Percentiles rank a stretch among this genome's conserved stretches.
Conservation (phyloP, 768 basidiomycete genomes). For the Pseudohyphozyma bogoriensis region DNA sequence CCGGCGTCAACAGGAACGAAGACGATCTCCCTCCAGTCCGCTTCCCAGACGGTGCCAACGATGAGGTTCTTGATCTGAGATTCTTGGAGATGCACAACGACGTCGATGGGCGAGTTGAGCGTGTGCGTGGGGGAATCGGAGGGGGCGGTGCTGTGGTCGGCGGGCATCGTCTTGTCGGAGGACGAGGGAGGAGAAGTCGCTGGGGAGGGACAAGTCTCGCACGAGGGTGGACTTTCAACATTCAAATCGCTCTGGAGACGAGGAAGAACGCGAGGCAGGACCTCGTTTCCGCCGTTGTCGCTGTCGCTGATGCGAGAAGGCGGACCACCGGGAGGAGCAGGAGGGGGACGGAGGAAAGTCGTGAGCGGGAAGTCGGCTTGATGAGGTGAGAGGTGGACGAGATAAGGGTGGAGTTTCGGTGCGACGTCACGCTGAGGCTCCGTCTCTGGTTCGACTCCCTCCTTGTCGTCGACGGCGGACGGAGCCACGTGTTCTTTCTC, state of each 20-base stretch:
- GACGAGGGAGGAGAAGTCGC: too few relatives aligned
- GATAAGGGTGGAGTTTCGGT: background rate
- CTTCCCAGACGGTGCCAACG: background rate
- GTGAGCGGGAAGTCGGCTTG: constrained; percentile 1
- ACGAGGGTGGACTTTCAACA: too few relatives aligned
- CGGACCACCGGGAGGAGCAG: too few relatives aligned
- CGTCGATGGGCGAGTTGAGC: background rate
- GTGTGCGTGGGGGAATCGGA: background rate
- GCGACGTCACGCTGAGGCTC: too few relatives aligned
- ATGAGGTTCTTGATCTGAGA: background rate
- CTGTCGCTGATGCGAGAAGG: too few relatives aligned
- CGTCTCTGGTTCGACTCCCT: background rate
- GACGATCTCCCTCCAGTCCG: constrained; percentile 6
- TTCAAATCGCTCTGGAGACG: too few relatives aligned
- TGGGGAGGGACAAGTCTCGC: too few relatives aligned
- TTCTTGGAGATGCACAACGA: background rate
- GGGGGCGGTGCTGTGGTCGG: background rate
- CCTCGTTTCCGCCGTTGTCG: too few relatives aligned
- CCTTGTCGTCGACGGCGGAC: background rate
- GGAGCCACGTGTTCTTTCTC: too few relatives aligned
- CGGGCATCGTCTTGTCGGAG: too few relatives aligned
- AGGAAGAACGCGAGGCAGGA: too few relatives aligned
- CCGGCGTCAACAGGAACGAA: background rate
- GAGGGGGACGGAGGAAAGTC: background rate
- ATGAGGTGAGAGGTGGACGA: background rate